Conservation (phyloP, 1,139 yeast genomes). For the Pneumocystis wakefieldiae region DNA sequence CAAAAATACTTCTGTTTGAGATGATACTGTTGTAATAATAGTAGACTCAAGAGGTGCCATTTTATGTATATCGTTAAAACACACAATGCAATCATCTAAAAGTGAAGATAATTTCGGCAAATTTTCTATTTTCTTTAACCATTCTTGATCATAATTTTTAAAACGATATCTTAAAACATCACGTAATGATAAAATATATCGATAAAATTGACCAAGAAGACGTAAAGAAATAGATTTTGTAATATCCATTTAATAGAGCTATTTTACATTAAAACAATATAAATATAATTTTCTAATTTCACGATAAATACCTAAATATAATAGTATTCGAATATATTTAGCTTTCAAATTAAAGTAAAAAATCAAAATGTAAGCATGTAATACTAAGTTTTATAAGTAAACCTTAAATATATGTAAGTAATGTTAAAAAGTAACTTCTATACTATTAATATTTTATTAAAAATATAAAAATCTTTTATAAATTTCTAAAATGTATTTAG, state of each 20-base stretch:
- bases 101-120: neutral
- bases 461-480: neutral
- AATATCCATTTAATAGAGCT: neutral
- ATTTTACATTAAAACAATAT: neutral
- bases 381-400: too few species aligned
- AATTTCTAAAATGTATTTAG: neutral
- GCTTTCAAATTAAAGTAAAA: too few species aligned
- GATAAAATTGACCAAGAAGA: neutral
- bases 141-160: neutral
- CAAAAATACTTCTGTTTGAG: conserved; percentile 1
- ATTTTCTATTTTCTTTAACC: neutral
- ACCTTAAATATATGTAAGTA: neutral
- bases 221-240: neutral
- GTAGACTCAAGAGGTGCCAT: neutral
- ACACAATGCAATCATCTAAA: neutral
- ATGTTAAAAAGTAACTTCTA: neutral
- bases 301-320: neutral
- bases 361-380: too few species aligned
- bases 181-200: neutral
- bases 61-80: neutral
- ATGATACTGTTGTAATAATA: neutral
- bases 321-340: too few species aligned
- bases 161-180: neutral
- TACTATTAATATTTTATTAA: neutral
- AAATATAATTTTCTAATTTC: neutral